phyloP scores from a whole-genome alignment of 306 rosid species.

The Castanea sativa region DNA sequence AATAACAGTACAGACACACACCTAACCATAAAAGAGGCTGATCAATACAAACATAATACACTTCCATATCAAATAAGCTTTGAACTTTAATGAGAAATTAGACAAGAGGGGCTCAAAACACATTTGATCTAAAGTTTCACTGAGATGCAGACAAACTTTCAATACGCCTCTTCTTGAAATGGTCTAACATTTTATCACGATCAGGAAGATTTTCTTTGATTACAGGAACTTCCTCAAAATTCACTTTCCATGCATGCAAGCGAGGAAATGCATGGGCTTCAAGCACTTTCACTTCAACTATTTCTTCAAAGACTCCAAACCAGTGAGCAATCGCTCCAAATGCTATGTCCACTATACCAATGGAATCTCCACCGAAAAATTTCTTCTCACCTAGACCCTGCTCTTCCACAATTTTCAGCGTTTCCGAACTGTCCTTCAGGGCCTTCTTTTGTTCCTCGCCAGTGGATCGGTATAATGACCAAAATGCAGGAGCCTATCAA shows the following conservation, averaged over 20 bases:
- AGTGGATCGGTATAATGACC: neutral
- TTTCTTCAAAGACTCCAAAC: constrained; percentile 17
- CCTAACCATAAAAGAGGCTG: too few relatives aligned
- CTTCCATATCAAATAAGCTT: too few relatives aligned
- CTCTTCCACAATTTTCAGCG: constrained; percentile 3
- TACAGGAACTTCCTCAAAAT: constrained; percentile 18
- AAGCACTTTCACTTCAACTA: constrained; percentile 3
- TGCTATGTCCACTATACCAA: constrained; percentile 31
- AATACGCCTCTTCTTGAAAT: neutral
- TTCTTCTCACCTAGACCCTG: constrained; percentile 13
- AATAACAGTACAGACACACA: too few relatives aligned
- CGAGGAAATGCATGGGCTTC: constrained; percentile 18
- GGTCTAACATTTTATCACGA: neutral
- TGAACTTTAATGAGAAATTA: too few relatives aligned
- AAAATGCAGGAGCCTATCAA: neutral
- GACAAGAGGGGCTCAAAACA: too few relatives aligned
- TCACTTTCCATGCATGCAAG: constrained; percentile 19
- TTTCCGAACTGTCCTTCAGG: constrained; percentile 6
- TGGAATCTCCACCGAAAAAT: constrained; percentile 25
- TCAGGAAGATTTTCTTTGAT: constrained; percentile 28
- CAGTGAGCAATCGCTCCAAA: constrained; percentile 17
- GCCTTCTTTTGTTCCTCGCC: constrained; percentile 1
- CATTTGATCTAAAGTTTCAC: too few relatives aligned
- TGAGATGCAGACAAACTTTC: neutral
- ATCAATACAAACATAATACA: too few relatives aligned